Percentiles rank a stretch among this genome's conserved stretches.
phyloP scores from a whole-genome alignment of 1,139 yeast species.

The Pneumocystis jirovecii region DNA sequence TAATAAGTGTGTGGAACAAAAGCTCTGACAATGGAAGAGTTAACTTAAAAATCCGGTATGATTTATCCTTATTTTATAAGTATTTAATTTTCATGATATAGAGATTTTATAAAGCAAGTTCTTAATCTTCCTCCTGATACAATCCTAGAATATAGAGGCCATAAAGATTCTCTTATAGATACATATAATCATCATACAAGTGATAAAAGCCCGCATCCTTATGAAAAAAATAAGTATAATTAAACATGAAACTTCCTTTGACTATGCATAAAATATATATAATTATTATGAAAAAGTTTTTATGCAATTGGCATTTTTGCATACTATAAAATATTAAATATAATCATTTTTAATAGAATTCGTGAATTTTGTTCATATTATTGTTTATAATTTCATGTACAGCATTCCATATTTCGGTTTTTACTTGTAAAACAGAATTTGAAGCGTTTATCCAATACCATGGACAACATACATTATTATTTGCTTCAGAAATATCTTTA shows the following conservation, averaged over 20 bases:
- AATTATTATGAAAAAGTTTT: neutral
- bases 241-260: neutral
- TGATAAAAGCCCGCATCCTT: neutral
- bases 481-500: conserved; percentile 22
- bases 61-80: neutral
- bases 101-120: conserved; percentile 16
- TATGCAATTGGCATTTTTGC: neutral
- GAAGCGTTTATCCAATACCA: conserved; percentile 47
- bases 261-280: neutral
- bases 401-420: conserved; percentile 17
- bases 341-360: neutral
- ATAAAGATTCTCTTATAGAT: conserved; percentile 2
- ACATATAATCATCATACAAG: conserved; percentile 7
- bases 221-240: neutral
- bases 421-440: conserved; percentile 43
- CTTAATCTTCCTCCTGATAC: conserved; percentile 18
- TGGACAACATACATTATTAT: neutral
- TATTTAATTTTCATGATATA: neutral
- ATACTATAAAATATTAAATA: neutral
- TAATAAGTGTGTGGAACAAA: conserved; percentile 24
- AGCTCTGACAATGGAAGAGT: conserved; percentile 13
- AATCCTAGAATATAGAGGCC: conserved; percentile 7
- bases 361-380: neutral
- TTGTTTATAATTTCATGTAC: conserved; percentile 8
- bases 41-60: conserved; percentile 15